These are phyloP conservation scores for Chaetomium cochliodes DNA, from an alignment of 495 filamentous ascomycete species.

Conservation along the genomic window DNA sequence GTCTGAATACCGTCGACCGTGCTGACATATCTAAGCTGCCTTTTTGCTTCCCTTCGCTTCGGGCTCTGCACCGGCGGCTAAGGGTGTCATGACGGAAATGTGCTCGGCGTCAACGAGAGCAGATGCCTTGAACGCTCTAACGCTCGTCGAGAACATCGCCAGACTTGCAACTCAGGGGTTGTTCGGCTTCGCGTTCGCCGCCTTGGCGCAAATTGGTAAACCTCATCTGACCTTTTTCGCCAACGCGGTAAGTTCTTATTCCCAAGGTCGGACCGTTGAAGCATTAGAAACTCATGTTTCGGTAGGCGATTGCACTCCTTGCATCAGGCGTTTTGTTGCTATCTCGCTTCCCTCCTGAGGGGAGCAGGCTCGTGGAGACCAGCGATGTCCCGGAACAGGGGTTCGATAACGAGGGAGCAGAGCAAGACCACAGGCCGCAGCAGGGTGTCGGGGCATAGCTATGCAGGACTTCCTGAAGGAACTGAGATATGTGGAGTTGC, in stretches of 20 bases:
- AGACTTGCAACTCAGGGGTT: slow-evolving; percentile 51
- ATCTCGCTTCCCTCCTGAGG: slow-evolving; percentile 48
- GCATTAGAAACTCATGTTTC: neutral
- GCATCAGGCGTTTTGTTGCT: slow-evolving; percentile 48
- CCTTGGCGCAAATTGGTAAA: slow-evolving; percentile 48
- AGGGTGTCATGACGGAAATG: slow-evolving; percentile 59
- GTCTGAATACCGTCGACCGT: too few species aligned
- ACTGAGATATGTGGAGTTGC: neutral
- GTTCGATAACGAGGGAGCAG: neutral
- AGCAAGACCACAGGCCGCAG: neutral
- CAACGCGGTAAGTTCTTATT: slow-evolving; percentile 48
- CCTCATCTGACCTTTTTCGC: slow-evolving; percentile 53
- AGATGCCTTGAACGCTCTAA: slow-evolving; percentile 57
- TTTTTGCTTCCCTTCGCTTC: slow-evolving; percentile 55
- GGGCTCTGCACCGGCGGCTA: slow-evolving; percentile 55
- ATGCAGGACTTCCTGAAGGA: too few species aligned
- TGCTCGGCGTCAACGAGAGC: slow-evolving; percentile 46
- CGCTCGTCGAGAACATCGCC: slow-evolving; percentile 56
- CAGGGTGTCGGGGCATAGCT: neutral
- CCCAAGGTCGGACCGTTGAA: neutral
- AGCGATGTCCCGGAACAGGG: neutral
- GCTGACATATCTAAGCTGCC: slow-evolving; percentile 32
- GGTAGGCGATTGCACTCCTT: slow-evolving; percentile 38
- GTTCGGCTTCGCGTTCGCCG: slow-evolving; percentile 56
- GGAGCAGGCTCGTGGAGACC: slow-evolving; percentile 42